These are phyloP conservation scores for Claviceps purpurea DNA, from an alignment of 2,329 filamentous ascomycete genomes.

Conservation along the genomic window DNA sequence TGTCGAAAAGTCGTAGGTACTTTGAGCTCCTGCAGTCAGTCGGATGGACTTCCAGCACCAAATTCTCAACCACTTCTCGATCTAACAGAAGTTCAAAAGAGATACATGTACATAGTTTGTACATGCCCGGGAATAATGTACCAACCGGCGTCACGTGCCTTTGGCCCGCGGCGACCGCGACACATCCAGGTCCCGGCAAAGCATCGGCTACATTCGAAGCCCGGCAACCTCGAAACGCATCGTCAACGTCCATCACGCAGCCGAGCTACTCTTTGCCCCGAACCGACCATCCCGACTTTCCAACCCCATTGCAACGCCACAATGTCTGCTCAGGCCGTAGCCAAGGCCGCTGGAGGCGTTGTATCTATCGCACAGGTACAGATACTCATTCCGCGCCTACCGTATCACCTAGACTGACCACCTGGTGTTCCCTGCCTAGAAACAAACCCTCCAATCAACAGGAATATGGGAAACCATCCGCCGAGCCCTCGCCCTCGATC, in stretches of 20 bases:
- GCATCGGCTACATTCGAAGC: conserved; percentile 6
- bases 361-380: conserved; percentile 46
- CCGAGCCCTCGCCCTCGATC: conserved; percentile 64
- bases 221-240: conserved; percentile 3
- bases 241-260: conserved; percentile 5
- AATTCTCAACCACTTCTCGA: too few species aligned
- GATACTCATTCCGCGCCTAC: background rate
- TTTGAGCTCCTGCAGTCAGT: too few species aligned
- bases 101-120: too few species aligned
- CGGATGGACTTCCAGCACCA: too few species aligned
- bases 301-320: conserved; percentile 17
- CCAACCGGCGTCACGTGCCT: too few species aligned
- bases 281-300: background rate
- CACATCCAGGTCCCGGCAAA: conserved; percentile 5
- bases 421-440: conserved; percentile 37
- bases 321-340: conserved; percentile 49
- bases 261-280: conserved; percentile 2
- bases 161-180: too few species aligned
- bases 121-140: too few species aligned
- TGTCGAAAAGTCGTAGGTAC: too few species aligned
- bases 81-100: too few species aligned
- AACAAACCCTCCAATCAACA: conserved; percentile 85
- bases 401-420: too few species aligned
- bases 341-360: conserved; percentile 40
- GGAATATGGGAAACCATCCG: conserved; percentile 83